Evolutionary conservation across 2,329 filamentous ascomycete genomes (phyloP), one percentile per base, ranked within the genome.

Genomic region (Alternaria triticina): DNA sequence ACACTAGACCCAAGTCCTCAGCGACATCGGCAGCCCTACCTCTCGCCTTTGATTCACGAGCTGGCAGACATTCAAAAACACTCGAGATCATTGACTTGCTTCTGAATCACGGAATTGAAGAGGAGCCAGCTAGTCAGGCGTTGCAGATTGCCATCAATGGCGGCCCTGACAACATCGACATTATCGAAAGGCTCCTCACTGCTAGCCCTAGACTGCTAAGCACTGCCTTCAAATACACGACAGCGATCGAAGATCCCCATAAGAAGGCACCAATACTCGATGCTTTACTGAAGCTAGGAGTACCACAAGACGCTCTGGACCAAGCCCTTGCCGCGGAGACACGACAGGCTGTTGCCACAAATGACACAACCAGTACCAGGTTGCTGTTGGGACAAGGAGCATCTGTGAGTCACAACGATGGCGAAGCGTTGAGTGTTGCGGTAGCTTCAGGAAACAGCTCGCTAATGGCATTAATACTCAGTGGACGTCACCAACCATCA

Each of bases 381-480:
- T 60, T 79, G 49, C 71, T 80, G 6, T 62, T 79, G 30, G 64
- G 70, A 20, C 64, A 77, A 49, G 76, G 76, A 65, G 77, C 74
- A 62, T 74, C 74, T 66, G 81, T 86, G 61, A 84, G 88, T 67
- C 82, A 83, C 69, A 82, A 85, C 40, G 75, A 84, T 52, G 88
- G 88, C 7, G 80, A 87, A 69, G 84, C 86, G 2, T 74, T 90
- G 7, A 83, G 84, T 57, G 78, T 83, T 54, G 87, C 87, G 2
- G 85, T 88, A 1, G 83, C 83, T 1, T 83, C 82, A 46, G 86
- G 84, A 7, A 83, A 87, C 52, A 73, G 81, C 6, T 78, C 81
- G 12, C 82, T 89, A 66, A 84, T 87, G 3, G 78, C 76, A 51
- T 79, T 82, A 50, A 80, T 90, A 22, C 79, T 90, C 6, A 75